phyloP scores from a whole-genome alignment of 257 asterid genomes.

The Sherardia arvensis region DNA sequence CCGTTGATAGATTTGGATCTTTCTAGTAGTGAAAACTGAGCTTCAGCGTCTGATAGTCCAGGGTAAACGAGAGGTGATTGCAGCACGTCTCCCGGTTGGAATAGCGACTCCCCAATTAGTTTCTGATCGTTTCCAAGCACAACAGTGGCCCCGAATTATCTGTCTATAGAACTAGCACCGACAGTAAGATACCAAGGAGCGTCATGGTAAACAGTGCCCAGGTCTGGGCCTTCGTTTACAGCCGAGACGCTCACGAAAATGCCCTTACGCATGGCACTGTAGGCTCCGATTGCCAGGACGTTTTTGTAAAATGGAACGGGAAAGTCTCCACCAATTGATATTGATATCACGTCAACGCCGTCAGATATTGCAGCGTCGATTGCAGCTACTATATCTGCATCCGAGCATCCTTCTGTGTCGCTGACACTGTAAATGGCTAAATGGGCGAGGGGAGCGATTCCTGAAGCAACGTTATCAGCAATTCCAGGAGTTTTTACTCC shows the following conservation, averaged over 20 bases:
- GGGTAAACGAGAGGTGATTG: slow-evolving; percentile 26
- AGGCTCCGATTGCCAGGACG: slow-evolving; percentile 26
- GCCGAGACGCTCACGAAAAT: slow-evolving; percentile 41
- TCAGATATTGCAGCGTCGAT: slow-evolving; percentile 45
- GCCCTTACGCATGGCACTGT: slow-evolving; percentile 33
- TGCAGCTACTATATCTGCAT: slow-evolving; percentile 30
- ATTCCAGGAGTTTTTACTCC: slow-evolving; percentile 40
- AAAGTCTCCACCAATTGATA: slow-evolving; percentile 24
- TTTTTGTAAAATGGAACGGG: background rate
- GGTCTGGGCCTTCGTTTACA: slow-evolving; percentile 20
- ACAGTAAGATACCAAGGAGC: slow-evolving; percentile 51
- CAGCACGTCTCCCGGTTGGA: slow-evolving; percentile 23
- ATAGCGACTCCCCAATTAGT: slow-evolving; percentile 25
- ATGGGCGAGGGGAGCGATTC: slow-evolving; percentile 53
- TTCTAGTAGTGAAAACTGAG: too few relatives aligned
- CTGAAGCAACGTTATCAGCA: slow-evolving; percentile 45
- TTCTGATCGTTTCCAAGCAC: slow-evolving; percentile 25
- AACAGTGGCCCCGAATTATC: slow-evolving; percentile 26
- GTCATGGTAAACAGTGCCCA: background rate
- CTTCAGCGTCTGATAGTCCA: too few relatives aligned
- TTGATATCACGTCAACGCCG: slow-evolving; percentile 26
- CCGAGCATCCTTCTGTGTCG: slow-evolving; percentile 12
- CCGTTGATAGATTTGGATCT: too few relatives aligned
- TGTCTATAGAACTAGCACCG: slow-evolving; percentile 37
- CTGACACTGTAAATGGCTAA: slow-evolving; percentile 43